A percentile compares a stretch with the other conserved stretches of the same genome.
phyloP scores from a whole-genome alignment of 192 early-diverging fungal species.

The Entomortierella beljakovae region DNA sequence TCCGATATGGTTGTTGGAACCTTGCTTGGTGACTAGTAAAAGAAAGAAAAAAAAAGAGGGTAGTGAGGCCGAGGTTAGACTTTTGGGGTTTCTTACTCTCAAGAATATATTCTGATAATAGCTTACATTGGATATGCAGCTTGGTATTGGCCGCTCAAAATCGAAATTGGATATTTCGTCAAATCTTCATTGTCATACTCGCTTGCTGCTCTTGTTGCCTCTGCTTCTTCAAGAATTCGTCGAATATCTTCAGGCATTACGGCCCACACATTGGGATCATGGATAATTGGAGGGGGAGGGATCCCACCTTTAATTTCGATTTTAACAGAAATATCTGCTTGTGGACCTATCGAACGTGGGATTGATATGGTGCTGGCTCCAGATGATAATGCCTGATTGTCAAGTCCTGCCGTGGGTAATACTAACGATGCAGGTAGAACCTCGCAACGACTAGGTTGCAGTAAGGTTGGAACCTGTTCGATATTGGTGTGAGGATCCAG shows the following conservation, averaged over 20 bases:
- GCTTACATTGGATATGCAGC: conserved; percentile 60
- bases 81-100: too few relatives aligned
- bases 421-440: conserved; percentile 10
- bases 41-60: not conserved
- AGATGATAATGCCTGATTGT: not conserved
- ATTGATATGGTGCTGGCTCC: conserved; percentile 2
- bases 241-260: conserved; percentile 57
- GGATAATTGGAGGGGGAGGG: conserved; percentile 33
- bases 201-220: not conserved
- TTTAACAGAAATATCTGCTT: conserved; percentile 5
- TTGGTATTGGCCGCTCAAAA: conserved; percentile 65
- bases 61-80: not conserved
- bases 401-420: not conserved
- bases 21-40: conserved; percentile 26
- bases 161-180: conserved; percentile 62
- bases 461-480: conserved; percentile 60
- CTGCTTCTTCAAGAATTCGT: conserved; percentile 29
- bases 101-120: conserved; percentile 3
- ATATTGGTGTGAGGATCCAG: conserved; percentile 69
- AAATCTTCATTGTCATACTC: conserved; percentile 21
- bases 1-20: conserved; percentile 41
- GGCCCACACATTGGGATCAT: conserved; percentile 47
- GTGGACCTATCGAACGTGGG: conserved; percentile 38
- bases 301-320: conserved; percentile 26
- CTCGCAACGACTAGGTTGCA: conserved; percentile 58